A percentile compares a stretch with the other conserved stretches of the same genome.
Conservation (phyloP, 805 yeast genomes). For the Cyberlindnera euphorbiiphila region DNA sequence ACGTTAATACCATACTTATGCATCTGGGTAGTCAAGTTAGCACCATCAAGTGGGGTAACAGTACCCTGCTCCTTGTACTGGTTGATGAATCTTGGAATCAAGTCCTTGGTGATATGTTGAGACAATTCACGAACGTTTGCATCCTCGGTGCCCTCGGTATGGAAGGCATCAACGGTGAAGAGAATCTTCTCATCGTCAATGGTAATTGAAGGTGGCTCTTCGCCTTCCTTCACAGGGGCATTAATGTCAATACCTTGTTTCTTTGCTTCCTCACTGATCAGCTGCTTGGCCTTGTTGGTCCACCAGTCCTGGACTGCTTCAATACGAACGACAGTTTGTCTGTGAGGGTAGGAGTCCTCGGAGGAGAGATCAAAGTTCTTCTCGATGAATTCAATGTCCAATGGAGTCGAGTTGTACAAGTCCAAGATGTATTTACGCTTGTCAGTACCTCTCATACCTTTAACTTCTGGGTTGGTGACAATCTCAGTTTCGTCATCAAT, state of each 20-base stretch:
- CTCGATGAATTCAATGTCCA: slow-evolving; percentile 75
- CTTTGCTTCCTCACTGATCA: slow-evolving; percentile 32
- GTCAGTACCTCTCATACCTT: slow-evolving; percentile 84
- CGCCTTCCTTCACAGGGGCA: slow-evolving; percentile 27
- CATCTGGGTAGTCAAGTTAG: slow-evolving; percentile 60
- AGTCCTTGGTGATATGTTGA: slow-evolving; percentile 49
- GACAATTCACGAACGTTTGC: slow-evolving; percentile 62
- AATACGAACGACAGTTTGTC: slow-evolving; percentile 70
- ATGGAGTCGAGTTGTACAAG: slow-evolving; percentile 77
- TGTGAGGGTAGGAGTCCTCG: slow-evolving; percentile 68
- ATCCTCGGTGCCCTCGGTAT: slow-evolving; percentile 41
- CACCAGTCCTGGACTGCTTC: slow-evolving; percentile 94
- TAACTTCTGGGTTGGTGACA: slow-evolving; percentile 70
- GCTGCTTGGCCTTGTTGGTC: slow-evolving; percentile 54
- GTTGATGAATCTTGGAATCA: slow-evolving; percentile 60
- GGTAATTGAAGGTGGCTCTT: slow-evolving; percentile 45
- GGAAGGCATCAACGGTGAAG: slow-evolving; percentile 62
- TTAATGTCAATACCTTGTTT: slow-evolving; percentile 25
- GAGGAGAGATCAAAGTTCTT: slow-evolving; percentile 41
- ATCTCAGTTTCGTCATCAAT: slow-evolving; percentile 45
- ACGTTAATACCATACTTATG: slow-evolving; percentile 84
- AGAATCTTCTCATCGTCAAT: slow-evolving; percentile 42
- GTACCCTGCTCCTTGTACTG: slow-evolving; percentile 42
- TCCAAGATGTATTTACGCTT: slow-evolving; percentile 83
- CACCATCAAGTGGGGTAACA: slow-evolving; percentile 75